Conservation (phyloP, 2,329 filamentous ascomycete species). For the Endothia cerciana region DNA sequence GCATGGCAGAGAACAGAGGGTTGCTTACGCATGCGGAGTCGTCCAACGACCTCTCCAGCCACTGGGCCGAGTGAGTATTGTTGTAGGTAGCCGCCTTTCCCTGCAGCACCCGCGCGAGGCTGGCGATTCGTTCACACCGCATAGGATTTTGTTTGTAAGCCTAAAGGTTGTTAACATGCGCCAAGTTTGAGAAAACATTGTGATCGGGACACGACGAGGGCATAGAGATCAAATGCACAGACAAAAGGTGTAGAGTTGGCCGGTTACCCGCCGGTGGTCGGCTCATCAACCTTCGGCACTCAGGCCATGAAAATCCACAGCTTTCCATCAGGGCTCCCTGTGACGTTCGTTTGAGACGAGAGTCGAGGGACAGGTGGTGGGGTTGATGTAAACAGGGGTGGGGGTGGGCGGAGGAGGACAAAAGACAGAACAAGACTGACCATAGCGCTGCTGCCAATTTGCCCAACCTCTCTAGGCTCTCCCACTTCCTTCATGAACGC, state of each 20-base stretch:
- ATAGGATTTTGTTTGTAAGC: constrained; percentile 55
- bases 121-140: constrained; percentile 52
- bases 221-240: too few relatives aligned
- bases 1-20: neutral
- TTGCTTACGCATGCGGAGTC: constrained; percentile 61
- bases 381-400: too few relatives aligned
- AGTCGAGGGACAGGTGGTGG: too few relatives aligned
- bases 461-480: constrained; percentile 57
- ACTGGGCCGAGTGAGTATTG: constrained; percentile 70
- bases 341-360: too few relatives aligned
- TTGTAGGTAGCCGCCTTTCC: constrained; percentile 50
- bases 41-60: constrained; percentile 74
- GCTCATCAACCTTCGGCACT: too few relatives aligned
- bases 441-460: constrained; percentile 71
- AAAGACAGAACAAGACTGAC: constrained; percentile 20
- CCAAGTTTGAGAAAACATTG: neutral
- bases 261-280: too few relatives aligned
- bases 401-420: too few relatives aligned
- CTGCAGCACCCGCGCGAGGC: constrained; percentile 45
- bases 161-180: constrained; percentile 18
- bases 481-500: constrained; percentile 82
- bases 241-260: too few relatives aligned
- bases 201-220: neutral
- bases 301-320: too few relatives aligned
- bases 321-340: too few relatives aligned